A percentile compares a stretch with the other conserved stretches of the same genome.
Conservation (phyloP, 768 basidiomycete genomes). For the Phanerochaete sordida region DNA sequence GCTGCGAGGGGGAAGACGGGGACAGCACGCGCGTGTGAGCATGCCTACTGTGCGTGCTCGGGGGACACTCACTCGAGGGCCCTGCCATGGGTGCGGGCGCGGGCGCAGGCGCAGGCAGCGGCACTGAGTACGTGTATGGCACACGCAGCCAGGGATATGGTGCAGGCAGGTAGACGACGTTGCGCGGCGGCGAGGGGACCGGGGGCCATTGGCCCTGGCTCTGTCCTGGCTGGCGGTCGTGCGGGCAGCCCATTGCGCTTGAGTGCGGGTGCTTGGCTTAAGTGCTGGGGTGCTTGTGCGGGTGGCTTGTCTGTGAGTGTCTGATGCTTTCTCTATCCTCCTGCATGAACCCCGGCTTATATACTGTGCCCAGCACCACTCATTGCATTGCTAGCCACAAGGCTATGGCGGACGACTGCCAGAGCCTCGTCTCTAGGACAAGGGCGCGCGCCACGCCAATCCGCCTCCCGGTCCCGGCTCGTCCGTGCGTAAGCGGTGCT, state of each 20-base stretch:
- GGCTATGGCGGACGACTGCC: neutral
- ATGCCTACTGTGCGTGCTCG: neutral
- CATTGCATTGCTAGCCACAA: neutral
- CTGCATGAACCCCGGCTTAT: neutral
- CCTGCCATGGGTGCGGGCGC: too few species aligned
- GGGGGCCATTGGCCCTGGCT: neutral
- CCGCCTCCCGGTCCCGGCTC: too few species aligned
- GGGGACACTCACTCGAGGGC: neutral
- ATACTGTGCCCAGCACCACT: neutral
- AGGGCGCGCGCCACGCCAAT: too few species aligned
- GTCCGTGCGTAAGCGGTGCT: neutral
- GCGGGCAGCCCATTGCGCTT: neutral
- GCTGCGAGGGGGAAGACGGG: neutral
- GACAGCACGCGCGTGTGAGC: neutral
- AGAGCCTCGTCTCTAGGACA: neutral
- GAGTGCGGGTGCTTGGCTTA: too few species aligned
- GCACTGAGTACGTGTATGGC: neutral
- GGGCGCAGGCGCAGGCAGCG: neutral
- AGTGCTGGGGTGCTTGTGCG: neutral
- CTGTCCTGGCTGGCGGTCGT: neutral
- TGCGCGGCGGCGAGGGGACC: neutral
- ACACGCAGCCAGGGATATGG: neutral
- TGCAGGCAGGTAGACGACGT: neutral
- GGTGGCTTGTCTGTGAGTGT: neutral
- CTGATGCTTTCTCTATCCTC: neutral